Percentiles rank a stretch among this genome's conserved stretches.
Conservation (phyloP, 805 yeast genomes). For the Cyberlindnera nakhonratchasimensis region DNA sequence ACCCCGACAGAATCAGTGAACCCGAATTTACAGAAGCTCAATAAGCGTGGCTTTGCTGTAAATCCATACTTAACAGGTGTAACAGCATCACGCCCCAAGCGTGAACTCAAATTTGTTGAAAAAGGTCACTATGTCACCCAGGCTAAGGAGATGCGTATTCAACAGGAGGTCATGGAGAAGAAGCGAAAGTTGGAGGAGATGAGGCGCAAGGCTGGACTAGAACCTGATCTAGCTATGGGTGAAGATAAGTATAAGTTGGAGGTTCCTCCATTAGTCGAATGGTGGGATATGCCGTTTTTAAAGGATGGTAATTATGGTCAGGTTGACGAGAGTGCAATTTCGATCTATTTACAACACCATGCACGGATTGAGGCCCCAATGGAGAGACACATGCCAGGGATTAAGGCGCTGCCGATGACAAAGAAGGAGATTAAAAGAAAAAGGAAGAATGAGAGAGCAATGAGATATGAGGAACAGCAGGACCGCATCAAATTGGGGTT, state of each 20-base stretch:
- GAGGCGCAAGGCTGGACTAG: slow-evolving; percentile 38
- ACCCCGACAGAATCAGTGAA: slow-evolving; percentile 14
- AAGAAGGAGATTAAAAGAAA: slow-evolving; percentile 72
- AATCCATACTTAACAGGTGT: slow-evolving; percentile 35
- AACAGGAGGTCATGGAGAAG: slow-evolving; percentile 33
- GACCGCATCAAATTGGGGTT: slow-evolving; percentile 77
- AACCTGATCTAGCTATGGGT: slow-evolving; percentile 49
- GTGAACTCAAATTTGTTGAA: slow-evolving; percentile 50
- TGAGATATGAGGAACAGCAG: slow-evolving; percentile 63
- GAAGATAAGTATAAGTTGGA: slow-evolving; percentile 51
- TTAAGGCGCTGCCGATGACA: slow-evolving; percentile 58
- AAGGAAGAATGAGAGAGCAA: slow-evolving; percentile 65
- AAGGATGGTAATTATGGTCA: slow-evolving; percentile 26
- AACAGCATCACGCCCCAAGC: slow-evolving; percentile 24
- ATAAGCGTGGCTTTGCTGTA: slow-evolving; percentile 25
- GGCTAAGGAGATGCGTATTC: slow-evolving; percentile 43
- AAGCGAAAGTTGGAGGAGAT: slow-evolving; percentile 32
- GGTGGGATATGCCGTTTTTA: slow-evolving; percentile 82
- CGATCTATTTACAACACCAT: slow-evolving; percentile 82
- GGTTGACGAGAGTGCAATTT: slow-evolving; percentile 35
- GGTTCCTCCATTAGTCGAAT: slow-evolving; percentile 66
- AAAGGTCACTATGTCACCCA: slow-evolving; percentile 59
- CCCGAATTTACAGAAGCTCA: slow-evolving; percentile 24
- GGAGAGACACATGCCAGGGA: slow-evolving; percentile 42
- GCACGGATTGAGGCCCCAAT: slow-evolving; percentile 59